phyloP scores from a whole-genome alignment of 495 filamentous ascomycete species.

The Tuber calosporum region DNA sequence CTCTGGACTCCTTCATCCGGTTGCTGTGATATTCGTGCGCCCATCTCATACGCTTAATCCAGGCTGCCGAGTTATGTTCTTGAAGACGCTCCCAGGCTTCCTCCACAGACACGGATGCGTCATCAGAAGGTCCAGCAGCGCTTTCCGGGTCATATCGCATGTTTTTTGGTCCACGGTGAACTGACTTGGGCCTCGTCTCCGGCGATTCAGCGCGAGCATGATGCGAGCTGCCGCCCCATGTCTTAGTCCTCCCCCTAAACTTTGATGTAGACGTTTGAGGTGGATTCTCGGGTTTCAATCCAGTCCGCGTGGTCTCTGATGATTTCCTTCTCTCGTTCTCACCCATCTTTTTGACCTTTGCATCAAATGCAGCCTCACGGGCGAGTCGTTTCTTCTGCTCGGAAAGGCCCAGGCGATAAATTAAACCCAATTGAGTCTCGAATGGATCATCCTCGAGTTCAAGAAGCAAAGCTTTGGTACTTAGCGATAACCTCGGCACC shows the following conservation, averaged over 20 bases:
- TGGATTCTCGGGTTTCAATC: conserved; percentile 44
- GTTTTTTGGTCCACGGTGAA: conserved; percentile 47
- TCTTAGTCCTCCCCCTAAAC: conserved; percentile 40
- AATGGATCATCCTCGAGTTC: conserved; percentile 94
- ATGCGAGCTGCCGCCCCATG: conserved; percentile 31
- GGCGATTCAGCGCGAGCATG: conserved; percentile 34
- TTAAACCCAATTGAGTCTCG: conserved; percentile 90
- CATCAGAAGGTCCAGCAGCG: conserved; percentile 57
- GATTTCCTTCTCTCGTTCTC: conserved; percentile 55
- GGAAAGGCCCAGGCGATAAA: conserved; percentile 77
- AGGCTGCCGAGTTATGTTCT: conserved; percentile 74
- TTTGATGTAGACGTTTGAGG: conserved; percentile 49
- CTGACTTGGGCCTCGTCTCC: conserved; percentile 38
- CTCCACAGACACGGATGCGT: conserved; percentile 60
- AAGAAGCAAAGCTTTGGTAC: conserved; percentile 72
- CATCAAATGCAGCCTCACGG: conserved; percentile 76
- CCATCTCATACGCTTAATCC: conserved; percentile 84
- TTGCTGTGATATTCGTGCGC: conserved; percentile 61
- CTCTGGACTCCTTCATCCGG: conserved; percentile 69
- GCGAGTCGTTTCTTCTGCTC: conserved; percentile 86
- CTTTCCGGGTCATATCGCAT: conserved; percentile 78
- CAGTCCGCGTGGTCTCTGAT: conserved; percentile 41
- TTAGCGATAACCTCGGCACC: conserved; percentile 74
- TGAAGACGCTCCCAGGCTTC: conserved; percentile 70
- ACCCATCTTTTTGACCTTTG: conserved; percentile 77